Base-by-base conservation (phyloP, 2,329 filamentous ascomycete species). In the Intubia oerlemansii region DNA sequence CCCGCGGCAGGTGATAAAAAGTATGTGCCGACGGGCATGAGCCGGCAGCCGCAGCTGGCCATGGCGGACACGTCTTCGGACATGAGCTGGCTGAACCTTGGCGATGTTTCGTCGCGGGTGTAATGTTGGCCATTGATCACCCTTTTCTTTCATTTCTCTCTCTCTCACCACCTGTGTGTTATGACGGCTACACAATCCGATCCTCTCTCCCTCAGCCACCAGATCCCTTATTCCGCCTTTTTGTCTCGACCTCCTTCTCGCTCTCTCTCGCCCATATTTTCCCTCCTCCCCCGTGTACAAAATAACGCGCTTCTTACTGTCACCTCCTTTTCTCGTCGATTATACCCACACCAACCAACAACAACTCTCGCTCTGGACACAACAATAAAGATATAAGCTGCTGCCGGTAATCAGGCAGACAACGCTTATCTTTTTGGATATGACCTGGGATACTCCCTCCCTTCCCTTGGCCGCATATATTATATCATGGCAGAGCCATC, bases 61-160 rank as follows among this genome's bases (percentile, higher is more conserved):
- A 57, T 52, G 48, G 54, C 62, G 27, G 46, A 56, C 16, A 54
- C 53, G 6, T 58, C 61, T 10, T 61, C 59, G 28, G 77, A 82
- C 46, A 78, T 82, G 72, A 79, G 73, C 49, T 84, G 77, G 77
- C 51, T 84, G 37, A 81, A 82, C 42, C 56, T 82, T 12, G 70
- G 68, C 26, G 62, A 62, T 9, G 22, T 29, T 7, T 21, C 17
- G 15, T 25, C 30, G 11, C 34, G 36, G 9, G 26, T 34, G 11
- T 39, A 20, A 34, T n/a, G n/a, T n/a, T n/a, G n/a, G n/a, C n/a
- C n/a, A n/a, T n/a, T n/a, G 29, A 29, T 29, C 17, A 21, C 20
- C 29, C 22, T 35, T 28, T 21, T 22, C 24, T 34, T 36, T 24
- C 25, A n/a, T 30, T 24, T 25, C 18, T 30, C 19, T 10, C 28